These are phyloP conservation scores for Glycine latifolia DNA, from an alignment of 306 rosid species.

Conservation along the genomic window DNA sequence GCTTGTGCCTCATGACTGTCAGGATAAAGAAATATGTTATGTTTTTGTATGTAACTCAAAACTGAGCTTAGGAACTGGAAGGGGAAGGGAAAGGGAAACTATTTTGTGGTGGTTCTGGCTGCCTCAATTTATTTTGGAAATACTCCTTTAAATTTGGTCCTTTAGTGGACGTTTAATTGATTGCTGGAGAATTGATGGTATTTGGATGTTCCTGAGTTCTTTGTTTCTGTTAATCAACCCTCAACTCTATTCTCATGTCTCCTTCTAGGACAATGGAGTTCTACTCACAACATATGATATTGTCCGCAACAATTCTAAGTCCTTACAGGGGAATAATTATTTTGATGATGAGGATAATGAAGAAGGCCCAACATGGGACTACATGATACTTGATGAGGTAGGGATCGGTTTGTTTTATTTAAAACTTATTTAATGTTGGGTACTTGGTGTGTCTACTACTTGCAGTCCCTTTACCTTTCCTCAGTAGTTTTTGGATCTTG, in stretches of 20 bases:
- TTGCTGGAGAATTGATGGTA: background rate
- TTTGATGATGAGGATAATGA: conserved; percentile 67
- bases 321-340: conserved; percentile 60
- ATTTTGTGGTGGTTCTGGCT: background rate
- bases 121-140: conserved; percentile 20
- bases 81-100: conserved; percentile 10
- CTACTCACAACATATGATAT: conserved; percentile 95
- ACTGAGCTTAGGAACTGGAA: conserved; percentile 19
- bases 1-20: background rate
- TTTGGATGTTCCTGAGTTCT: conserved; percentile 7
- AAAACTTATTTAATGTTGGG: conserved; percentile 12
- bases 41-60: conserved; percentile 22
- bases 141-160: background rate
- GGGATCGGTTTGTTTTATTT: background rate
- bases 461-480: background rate
- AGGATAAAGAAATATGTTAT: conserved; percentile 6
- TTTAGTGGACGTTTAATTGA: background rate
- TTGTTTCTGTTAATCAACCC: conserved; percentile 14
- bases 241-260: conserved; percentile 29
- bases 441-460: background rate
- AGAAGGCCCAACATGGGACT: conserved; percentile 79
- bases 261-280: conserved; percentile 81
- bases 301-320: conserved; percentile 84
- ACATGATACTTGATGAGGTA: conserved; percentile 98
- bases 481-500: conserved; percentile 7